Evolutionary conservation across 108 stramenopile genomes (phyloP).

Genomic region (Pseudonitzschia pungens): DNA sequence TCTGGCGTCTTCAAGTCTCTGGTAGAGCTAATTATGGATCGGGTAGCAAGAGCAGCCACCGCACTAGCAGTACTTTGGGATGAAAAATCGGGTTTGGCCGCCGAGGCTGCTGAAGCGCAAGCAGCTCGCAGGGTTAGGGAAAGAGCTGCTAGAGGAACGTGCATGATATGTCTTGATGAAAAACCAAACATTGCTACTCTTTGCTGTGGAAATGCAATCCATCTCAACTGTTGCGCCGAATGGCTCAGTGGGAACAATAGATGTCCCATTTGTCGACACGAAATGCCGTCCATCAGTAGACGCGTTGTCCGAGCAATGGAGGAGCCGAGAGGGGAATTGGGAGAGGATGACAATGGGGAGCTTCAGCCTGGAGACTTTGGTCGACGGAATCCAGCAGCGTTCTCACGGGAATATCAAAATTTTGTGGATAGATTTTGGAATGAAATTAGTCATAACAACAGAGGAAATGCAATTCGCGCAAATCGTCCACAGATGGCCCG

Average conservation of each 20-base stretch:
- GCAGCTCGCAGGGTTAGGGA: constrained; percentile 45
- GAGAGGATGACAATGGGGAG: not conserved
- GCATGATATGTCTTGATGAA: constrained; percentile 51
- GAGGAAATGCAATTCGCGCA: not conserved
- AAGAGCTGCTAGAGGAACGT: constrained; percentile 39
- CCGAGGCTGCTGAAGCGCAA: constrained; percentile 37
- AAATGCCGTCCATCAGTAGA: constrained; percentile 36
- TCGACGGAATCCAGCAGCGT: not conserved
- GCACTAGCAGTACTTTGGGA: constrained; percentile 32
- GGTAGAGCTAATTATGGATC: constrained; percentile 38
- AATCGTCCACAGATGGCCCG: not conserved
- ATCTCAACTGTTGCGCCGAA: constrained; percentile 54
- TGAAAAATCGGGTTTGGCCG: constrained; percentile 34
- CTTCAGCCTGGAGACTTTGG: too few relatives aligned
- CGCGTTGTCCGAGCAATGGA: constrained; percentile 26
- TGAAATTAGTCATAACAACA: not conserved
- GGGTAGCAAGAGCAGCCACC: constrained; percentile 23
- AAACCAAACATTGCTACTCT: constrained; percentile 54
- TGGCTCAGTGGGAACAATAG: constrained; percentile 37
- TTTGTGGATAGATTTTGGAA: constrained; percentile 4
- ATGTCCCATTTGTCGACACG: constrained; percentile 39
- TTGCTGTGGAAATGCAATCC: constrained; percentile 57
- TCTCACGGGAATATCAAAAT: constrained; percentile 9
- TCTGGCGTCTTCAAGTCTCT: constrained; percentile 35
- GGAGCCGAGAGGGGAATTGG: not conserved